These are phyloP conservation scores for Piper betle DNA, from an alignment of 164 flowering plant genomes.

Conservation along the genomic window DNA sequence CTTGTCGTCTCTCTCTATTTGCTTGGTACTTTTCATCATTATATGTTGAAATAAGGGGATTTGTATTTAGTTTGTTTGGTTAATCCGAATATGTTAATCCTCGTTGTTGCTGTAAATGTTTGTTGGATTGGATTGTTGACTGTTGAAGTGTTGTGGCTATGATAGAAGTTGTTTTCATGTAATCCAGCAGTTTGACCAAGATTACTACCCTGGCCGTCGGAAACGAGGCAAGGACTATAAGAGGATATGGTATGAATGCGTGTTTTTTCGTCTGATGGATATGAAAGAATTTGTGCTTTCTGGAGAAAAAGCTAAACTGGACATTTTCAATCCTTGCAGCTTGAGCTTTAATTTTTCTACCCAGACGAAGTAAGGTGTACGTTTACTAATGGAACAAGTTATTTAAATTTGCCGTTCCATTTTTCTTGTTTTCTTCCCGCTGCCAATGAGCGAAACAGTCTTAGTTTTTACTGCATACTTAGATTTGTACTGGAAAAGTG, in stretches of 20 bases:
- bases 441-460: no score
- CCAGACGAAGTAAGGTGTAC: constrained; percentile 73
- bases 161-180: background rate
- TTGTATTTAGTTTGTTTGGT: no score
- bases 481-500: constrained; percentile 69
- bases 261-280: background rate
- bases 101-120: no score
- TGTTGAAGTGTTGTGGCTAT: background rate
- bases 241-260: constrained; percentile 68
- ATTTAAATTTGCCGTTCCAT: background rate
- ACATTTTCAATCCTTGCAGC: constrained; percentile 40
- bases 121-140: no score
- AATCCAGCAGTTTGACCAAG: constrained; percentile 44
- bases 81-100: no score
- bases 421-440: background rate
- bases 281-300: background rate
- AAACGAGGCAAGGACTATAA: constrained; percentile 87
- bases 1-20: no score
- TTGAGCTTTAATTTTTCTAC: constrained; percentile 87
- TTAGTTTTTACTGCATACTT: constrained; percentile 1
- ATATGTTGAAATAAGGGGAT: no score
- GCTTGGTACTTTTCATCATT: no score
- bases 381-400: background rate
- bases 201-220: constrained; percentile 82
- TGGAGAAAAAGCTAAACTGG: background rate